Evolutionary conservation across 2,329 filamentous ascomycete genomes (phyloP), one percentile per base, ranked within the genome.

Genomic region (Aureobasidium leucospermi): DNA sequence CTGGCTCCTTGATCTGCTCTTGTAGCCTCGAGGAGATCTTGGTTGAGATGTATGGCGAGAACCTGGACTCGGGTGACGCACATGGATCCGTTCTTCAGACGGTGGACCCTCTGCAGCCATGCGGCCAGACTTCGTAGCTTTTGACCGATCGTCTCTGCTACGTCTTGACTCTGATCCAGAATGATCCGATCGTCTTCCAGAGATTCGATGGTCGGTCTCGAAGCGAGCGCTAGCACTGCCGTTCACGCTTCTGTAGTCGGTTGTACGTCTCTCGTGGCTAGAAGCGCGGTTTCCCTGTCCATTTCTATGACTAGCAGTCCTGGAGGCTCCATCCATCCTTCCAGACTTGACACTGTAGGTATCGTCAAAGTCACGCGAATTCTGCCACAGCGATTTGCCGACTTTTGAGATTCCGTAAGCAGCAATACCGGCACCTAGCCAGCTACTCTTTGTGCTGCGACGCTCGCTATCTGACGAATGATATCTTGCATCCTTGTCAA

Each of bases 401-500:
- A 79, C 73, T 59, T 77, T 77, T 2, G 75, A 78, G 43, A 79
- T 71, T 51, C 79, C 81, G 59, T 81, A 79, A 16, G 81, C 79
- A 34, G 78, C 78, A 13, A 85, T 69, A 16, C 81, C 79, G 23
- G 78, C 78, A 15, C 78, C 81, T 29, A 84, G 66, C 73, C 80
- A 81, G 15, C 47, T 59, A 3, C 48, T 43, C n/a, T 68, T 77
- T 63, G 74, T 74, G 10, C 39, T 29, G 41, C 75, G 73, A 41
- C 75, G 74, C 46, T 81, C 79, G 28, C 78, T 77, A 42, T 79
- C 78, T 1, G 79, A 82, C 7, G 78, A 77, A 34, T 74, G 75
- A 63, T 86, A 85, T 46, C 84, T 79, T 59, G 74, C 81, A n/a
- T 79, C 73, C 67, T 87, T 87, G 65, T 83, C 80, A 7, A 86